These are phyloP conservation scores for Fusarium penzigii DNA, from an alignment of 2,329 filamentous ascomycete species.

Conservation along the genomic window DNA sequence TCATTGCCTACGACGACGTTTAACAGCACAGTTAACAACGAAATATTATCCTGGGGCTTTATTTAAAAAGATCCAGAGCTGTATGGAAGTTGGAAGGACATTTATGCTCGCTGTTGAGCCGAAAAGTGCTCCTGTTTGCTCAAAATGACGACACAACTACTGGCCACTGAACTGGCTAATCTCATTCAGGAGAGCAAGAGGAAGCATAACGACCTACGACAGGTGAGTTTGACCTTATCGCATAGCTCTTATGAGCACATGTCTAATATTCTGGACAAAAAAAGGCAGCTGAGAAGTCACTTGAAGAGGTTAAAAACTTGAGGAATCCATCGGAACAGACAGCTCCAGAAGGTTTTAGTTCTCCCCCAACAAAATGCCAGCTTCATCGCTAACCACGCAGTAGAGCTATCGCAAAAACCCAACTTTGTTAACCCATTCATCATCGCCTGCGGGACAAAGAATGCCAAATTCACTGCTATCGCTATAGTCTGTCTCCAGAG, in stretches of 20 bases:
- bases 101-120: constrained; percentile 28
- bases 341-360: constrained; percentile 38
- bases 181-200: constrained; percentile 94
- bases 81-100: constrained; percentile 27
- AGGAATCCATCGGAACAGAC: constrained; percentile 38
- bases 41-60: constrained; percentile 17
- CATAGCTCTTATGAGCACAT: neutral
- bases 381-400: constrained; percentile 21
- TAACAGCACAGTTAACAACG: constrained; percentile 14
- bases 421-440: constrained; percentile 93
- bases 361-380: constrained; percentile 8
- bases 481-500: constrained; percentile 88
- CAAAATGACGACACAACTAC: constrained; percentile 87
- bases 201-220: constrained; percentile 87
- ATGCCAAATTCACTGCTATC: constrained; percentile 85
- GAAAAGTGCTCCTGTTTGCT: constrained; percentile 19
- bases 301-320: constrained; percentile 76
- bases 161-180: constrained; percentile 84
- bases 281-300: constrained; percentile 88
- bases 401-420: constrained; percentile 79
- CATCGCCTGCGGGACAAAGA: constrained; percentile 86
- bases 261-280: constrained; percentile 2
- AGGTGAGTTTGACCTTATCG: constrained; percentile 51
- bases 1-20: constrained; percentile 25
- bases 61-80: constrained; percentile 17